phyloP scores from a whole-genome alignment of 1,139 yeast genomes.

The Diutina catenulata region DNA sequence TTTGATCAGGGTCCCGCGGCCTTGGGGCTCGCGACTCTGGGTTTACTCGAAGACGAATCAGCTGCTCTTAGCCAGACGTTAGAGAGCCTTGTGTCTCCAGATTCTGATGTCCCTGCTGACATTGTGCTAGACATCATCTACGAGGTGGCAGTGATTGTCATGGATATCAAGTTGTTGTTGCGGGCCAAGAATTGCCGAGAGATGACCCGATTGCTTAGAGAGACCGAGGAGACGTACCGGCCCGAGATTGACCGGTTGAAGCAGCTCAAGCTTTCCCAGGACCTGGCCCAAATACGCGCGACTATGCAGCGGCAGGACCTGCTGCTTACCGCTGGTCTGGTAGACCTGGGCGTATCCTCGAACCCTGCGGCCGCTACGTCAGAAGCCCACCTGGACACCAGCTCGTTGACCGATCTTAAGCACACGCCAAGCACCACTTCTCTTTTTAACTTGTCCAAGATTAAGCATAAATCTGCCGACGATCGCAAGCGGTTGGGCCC shows the following conservation, averaged over 20 bases:
- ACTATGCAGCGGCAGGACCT: constrained; percentile 5
- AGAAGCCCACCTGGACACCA: background rate
- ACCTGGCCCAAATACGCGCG: constrained; percentile 7
- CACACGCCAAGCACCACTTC: background rate
- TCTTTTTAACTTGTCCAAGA: background rate
- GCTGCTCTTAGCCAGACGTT: constrained; percentile 22
- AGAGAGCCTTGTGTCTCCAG: constrained; percentile 42
- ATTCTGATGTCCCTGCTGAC: constrained; percentile 42
- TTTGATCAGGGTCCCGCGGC: constrained; percentile 18
- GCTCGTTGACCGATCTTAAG: background rate
- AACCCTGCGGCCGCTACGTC: background rate
- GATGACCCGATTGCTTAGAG: constrained; percentile 34
- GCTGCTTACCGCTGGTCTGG: constrained; percentile 2
- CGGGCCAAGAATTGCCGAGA: constrained; percentile 52
- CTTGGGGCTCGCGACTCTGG: constrained; percentile 7
- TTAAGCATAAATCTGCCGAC: background rate
- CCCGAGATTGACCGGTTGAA: constrained; percentile 1
- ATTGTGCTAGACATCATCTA: constrained; percentile 44
- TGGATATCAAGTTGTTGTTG: constrained; percentile 53
- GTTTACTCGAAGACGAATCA: constrained; percentile 6
- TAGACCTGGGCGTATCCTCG: no score
- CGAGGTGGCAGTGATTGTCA: constrained; percentile 47
- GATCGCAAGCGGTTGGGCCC: constrained; percentile 1
- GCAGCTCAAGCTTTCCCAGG: constrained; percentile 10
- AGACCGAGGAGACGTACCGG: constrained; percentile 13